phyloP scores from a whole-genome alignment of 345 rosid genomes.

The Arabidopsis arenosa region DNA sequence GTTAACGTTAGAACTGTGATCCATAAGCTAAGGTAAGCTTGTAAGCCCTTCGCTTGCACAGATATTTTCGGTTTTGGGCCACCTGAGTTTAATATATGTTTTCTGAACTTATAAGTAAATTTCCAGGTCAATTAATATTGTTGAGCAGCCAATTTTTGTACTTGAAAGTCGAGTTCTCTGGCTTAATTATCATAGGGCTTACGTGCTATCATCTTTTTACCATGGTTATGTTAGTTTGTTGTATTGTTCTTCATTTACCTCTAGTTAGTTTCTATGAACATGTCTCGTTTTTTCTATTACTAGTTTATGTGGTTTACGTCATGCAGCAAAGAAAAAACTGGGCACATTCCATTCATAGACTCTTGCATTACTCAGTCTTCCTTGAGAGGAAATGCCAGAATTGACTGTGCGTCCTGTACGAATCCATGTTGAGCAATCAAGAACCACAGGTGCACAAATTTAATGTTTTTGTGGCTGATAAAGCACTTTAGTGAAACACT shows the following conservation, averaged over 20 bases:
- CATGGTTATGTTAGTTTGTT: conserved; percentile 5
- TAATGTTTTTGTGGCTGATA: conserved; percentile 81
- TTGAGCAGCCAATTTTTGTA: not conserved
- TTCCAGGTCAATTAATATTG: not conserved
- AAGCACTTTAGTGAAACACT: conserved; percentile 74
- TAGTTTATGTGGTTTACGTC: conserved; percentile 33
- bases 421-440: conserved; percentile 81
- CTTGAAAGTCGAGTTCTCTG: not conserved
- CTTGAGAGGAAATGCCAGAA: conserved; percentile 82
- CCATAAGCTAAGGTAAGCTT: too few relatives aligned
- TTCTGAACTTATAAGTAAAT: not conserved
- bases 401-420: conserved; percentile 88
- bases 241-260: not conserved
- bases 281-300: not conserved
- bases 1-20: too few relatives aligned
- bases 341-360: conserved; percentile 84
- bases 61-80: too few relatives aligned
- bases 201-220: not conserved
- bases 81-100: not conserved
- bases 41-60: too few relatives aligned
- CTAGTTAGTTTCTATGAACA: not conserved
- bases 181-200: not conserved
- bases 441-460: conserved; percentile 81
- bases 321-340: conserved; percentile 86
- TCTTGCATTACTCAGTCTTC: conserved; percentile 82